Percentiles rank a stretch among this genome's conserved stretches.
Conservation (phyloP, 805 yeast species). For the Candida pini region DNA sequence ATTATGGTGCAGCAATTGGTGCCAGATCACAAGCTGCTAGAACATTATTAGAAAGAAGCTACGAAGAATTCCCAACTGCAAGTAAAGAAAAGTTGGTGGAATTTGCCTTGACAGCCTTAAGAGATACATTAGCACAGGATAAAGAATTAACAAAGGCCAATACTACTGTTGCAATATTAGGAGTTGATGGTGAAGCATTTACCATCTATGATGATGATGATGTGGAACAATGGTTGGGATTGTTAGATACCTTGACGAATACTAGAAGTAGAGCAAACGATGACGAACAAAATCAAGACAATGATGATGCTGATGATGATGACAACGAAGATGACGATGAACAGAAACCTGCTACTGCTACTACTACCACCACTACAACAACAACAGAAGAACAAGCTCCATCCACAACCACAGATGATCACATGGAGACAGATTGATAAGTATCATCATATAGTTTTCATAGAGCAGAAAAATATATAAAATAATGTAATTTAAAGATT, state of each 20-base stretch:
- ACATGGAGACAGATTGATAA: conserved; percentile 31
- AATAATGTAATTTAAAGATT: too few species aligned
- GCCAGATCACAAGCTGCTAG: conserved; percentile 98
- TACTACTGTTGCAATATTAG: conserved; percentile 92
- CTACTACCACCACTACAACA: conserved; percentile 6
- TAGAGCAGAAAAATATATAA: too few species aligned
- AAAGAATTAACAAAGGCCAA: conserved; percentile 80
- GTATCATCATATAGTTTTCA: too few species aligned
- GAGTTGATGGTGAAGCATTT: conserved; percentile 61
- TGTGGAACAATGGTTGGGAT: conserved; percentile 77
- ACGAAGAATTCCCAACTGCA: conserved; percentile 58
- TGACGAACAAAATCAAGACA: conserved; percentile 25
- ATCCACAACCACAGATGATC: conserved; percentile 27
- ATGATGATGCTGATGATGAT: conserved; percentile 20
- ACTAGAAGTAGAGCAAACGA: conserved; percentile 42
- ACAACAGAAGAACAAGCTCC: conserved; percentile 5
- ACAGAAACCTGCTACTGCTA: conserved; percentile 2
- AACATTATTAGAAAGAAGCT: conserved; percentile 86
- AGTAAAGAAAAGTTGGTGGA: conserved; percentile 69
- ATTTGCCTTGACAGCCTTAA: conserved; percentile 82
- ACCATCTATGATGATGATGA: conserved; percentile 80
- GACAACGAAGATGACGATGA: conserved; percentile 24
- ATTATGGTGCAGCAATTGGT: conserved; percentile 92
- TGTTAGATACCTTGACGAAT: conserved; percentile 60
- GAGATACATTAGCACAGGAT: conserved; percentile 93